These are phyloP conservation scores for Pichia sp. DNA, from an alignment of 1,139 yeast genomes.

Conservation along the genomic window DNA sequence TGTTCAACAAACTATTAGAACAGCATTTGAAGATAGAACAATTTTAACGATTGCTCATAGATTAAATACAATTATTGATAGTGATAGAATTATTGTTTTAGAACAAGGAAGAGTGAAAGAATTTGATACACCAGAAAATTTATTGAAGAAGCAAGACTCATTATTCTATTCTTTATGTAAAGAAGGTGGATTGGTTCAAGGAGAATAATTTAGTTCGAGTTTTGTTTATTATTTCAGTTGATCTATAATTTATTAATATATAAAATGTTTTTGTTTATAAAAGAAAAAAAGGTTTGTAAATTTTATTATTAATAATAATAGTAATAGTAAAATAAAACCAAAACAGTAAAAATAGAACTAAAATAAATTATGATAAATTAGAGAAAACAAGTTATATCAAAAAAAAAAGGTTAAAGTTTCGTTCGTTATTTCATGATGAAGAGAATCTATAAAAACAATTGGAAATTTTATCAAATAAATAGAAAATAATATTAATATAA, in stretches of 20 bases:
- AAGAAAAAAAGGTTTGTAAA: no score
- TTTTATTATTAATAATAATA: no score
- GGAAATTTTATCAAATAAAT: no score
- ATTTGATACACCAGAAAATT: conserved; percentile 70
- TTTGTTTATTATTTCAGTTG: background rate
- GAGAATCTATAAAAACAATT: no score
- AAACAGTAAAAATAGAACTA: no score
- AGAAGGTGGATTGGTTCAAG: conserved; percentile 47
- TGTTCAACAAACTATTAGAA: conserved; percentile 80
- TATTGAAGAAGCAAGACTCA: conserved; percentile 62
- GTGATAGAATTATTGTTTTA: conserved; percentile 81
- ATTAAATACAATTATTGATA: conserved; percentile 85
- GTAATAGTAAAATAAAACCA: no score
- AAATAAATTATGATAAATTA: no score
- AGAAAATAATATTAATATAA: no score
- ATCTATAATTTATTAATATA: background rate
- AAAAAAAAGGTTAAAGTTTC: no score
- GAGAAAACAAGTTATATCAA: no score
- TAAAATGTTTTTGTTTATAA: background rate
- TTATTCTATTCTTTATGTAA: conserved; percentile 72
- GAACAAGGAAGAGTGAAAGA: conserved; percentile 84
- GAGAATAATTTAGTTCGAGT: background rate
- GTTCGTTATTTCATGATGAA: no score
- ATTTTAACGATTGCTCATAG: conserved; percentile 94
- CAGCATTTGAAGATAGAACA: conserved; percentile 80